Base-by-base conservation (phyloP, 352 stramenopile species). In the Phytophthora sp. region DNA sequence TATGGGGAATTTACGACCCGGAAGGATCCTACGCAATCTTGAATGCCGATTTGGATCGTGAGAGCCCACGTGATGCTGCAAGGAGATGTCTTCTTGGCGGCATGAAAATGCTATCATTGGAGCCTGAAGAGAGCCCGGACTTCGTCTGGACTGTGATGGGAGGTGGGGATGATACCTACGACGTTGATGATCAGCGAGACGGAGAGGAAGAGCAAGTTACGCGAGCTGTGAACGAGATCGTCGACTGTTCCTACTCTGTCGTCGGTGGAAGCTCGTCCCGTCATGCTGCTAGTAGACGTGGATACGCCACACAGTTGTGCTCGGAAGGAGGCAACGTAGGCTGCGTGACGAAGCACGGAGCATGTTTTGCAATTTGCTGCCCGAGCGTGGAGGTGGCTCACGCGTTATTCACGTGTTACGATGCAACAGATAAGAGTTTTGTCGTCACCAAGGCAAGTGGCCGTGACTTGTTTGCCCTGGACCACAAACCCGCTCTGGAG, bases 1-100 rank as follows among this genome's bases (percentile, higher is more conserved):
- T 95, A 6, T 95, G 87, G 87, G 87, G 87, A 26, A 91, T 95
- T 51, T 93, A 77, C 59, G 87, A 95, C 52, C 82, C 84, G 1
- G 86, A 94, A 71, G 87, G 87, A 35, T 92, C 79, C 0, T 95
- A 93, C 65, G 76, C 86, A 7, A 85, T 93, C 23, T 69, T 93
- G 21, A 92, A 90, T 63, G 84, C 79, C 9, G 78, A 90, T 55
- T 72, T 95, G 21, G 66, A 72, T 27, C 63, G 44, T 7, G 82
- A 93, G 36, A 82, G 69, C 4, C 80, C 85, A 21, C 80, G 83
- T n/a, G 84, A 91, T 16, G 85, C 81, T 18, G 80, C 82, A 4
- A 67, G 80, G 15, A 72, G 83, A 52, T 93, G 84, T 21, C 51
- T 93, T 8, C 57, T 88, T 9, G 66, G 90, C 27, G 82, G 84